A percentile compares a stretch with the other conserved stretches of the same genome.
Conservation (phyloP, 257 asterid genomes). For the Rauvolfia tetraphylla region DNA sequence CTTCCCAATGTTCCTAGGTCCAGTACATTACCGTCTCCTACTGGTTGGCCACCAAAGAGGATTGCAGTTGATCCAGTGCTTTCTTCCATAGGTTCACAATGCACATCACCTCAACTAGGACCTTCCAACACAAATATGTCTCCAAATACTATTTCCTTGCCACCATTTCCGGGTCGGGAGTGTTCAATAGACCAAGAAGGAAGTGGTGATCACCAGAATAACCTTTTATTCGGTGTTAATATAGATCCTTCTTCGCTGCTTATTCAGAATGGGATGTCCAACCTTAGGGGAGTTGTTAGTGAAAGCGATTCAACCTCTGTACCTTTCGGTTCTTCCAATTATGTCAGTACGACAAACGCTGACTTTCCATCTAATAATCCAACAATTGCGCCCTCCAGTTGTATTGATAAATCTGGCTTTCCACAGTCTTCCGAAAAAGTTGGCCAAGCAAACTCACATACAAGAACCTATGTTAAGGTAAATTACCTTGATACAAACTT, state of each 20-base stretch:
- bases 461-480: slow-evolving; percentile 68
- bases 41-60: slow-evolving; percentile 61
- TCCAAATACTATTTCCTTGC: slow-evolving; percentile 46
- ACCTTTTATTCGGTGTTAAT: slow-evolving; percentile 60
- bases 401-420: slow-evolving; percentile 51
- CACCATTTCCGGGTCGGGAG: slow-evolving; percentile 73
- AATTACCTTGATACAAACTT: neutral
- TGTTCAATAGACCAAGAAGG: slow-evolving; percentile 54
- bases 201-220: slow-evolving; percentile 54
- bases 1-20: slow-evolving; percentile 40
- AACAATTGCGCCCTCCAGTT: slow-evolving; percentile 34
- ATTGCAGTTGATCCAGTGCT: slow-evolving; percentile 55
- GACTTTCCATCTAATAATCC: slow-evolving; percentile 43
- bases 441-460: slow-evolving; percentile 40
- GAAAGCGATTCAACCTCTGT: slow-evolving; percentile 38
- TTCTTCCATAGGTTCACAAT: slow-evolving; percentile 24
- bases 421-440: slow-evolving; percentile 36
- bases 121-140: slow-evolving; percentile 26
- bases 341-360: slow-evolving; percentile 41
- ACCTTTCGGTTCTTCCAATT: slow-evolving; percentile 50
- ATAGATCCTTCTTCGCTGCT: slow-evolving; percentile 44
- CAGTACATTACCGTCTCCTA: slow-evolving; percentile 34
- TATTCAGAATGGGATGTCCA: slow-evolving; percentile 45
- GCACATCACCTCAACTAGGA: slow-evolving; percentile 35
- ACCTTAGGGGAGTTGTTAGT: slow-evolving; percentile 45